phyloP scores from a whole-genome alignment of 2,329 filamentous ascomycete species.

The Emergomyces pasteurianus region DNA sequence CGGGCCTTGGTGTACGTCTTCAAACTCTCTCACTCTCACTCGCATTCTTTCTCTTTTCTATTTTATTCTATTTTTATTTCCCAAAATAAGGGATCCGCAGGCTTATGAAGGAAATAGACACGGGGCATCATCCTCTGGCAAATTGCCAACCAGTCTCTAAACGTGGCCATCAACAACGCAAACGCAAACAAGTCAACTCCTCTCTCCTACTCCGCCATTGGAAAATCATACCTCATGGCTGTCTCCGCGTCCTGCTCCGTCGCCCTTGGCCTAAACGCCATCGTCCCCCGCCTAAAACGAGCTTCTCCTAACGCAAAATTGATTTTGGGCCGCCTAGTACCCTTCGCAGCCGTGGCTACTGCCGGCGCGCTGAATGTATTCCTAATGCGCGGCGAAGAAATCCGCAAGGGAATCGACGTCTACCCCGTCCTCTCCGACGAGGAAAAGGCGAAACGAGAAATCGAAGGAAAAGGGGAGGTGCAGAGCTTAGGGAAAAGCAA shows the following conservation, averaged over 20 bases:
- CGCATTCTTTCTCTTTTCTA: neutral
- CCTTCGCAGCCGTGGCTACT: conserved; percentile 87
- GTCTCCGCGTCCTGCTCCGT: conserved; percentile 90
- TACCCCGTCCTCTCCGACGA: conserved; percentile 66
- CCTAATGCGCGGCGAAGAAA: conserved; percentile 95
- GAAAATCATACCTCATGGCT: conserved; percentile 82
- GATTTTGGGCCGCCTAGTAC: conserved; percentile 75
- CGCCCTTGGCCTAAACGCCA: conserved; percentile 76
- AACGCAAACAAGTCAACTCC: conserved; percentile 97
- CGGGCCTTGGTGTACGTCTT: conserved; percentile 57
- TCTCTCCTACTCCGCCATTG: conserved; percentile 65
- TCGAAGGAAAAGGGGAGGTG: conserved; percentile 49
- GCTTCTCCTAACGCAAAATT: conserved; percentile 63
- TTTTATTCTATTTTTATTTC: too few species aligned
- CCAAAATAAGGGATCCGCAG: neutral
- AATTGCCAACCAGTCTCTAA: conserved; percentile 91
- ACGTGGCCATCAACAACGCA: conserved; percentile 93
- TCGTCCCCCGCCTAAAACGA: conserved; percentile 72
- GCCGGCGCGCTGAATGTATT: conserved; percentile 92
- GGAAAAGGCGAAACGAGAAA: conserved; percentile 54
- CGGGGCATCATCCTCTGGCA: conserved; percentile 87
- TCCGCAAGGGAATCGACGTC: conserved; percentile 82
- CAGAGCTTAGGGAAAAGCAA: conserved; percentile 72
- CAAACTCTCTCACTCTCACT: neutral
- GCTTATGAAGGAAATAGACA: conserved; percentile 39